Conservation (phyloP, 2,329 filamentous ascomycete genomes). For the Talaromyces albobiverticillius region DNA sequence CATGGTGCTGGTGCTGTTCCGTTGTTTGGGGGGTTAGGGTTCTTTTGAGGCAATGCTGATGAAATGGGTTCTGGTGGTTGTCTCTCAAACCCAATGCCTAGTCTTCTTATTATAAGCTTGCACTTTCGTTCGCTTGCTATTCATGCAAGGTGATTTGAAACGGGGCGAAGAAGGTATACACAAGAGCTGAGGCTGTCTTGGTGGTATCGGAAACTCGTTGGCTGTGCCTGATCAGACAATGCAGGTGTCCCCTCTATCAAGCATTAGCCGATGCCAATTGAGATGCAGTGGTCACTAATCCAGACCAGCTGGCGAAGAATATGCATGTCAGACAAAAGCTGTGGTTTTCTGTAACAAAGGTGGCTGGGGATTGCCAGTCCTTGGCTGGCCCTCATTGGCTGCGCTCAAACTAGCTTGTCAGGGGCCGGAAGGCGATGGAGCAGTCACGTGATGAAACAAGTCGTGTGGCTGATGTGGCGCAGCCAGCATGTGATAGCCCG, state of each 20-base stretch:
- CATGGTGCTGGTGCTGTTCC: conserved; percentile 30
- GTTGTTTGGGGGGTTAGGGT: neutral
- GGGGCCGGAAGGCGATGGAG: neutral
- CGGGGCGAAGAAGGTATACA: no score
- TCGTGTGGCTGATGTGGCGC: conserved; percentile 14
- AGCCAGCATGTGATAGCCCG: conserved; percentile 11
- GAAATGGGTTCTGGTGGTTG: no score
- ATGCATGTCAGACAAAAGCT: conserved; percentile 11
- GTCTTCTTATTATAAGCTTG: no score
- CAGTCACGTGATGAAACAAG: conserved; percentile 3
- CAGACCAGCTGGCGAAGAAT: conserved; percentile 8
- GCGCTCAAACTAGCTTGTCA: neutral
- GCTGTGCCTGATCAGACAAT: neutral
- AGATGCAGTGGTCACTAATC: neutral
- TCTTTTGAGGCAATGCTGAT: neutral
- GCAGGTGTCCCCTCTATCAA: conserved; percentile 1
- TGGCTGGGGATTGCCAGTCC: conserved; percentile 1
- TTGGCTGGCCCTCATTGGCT: neutral
- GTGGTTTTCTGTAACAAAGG: conserved; percentile 1
- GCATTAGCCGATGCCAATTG: neutral
- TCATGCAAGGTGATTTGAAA: no score
- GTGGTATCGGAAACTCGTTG: neutral
- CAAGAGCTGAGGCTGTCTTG: no score
- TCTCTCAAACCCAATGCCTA: no score
- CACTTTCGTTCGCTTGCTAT: no score